Evolutionary conservation across 495 filamentous ascomycete species (phyloP), one percentile per base, ranked within the genome.

Genomic region (Aspergillus asperescens): DNA sequence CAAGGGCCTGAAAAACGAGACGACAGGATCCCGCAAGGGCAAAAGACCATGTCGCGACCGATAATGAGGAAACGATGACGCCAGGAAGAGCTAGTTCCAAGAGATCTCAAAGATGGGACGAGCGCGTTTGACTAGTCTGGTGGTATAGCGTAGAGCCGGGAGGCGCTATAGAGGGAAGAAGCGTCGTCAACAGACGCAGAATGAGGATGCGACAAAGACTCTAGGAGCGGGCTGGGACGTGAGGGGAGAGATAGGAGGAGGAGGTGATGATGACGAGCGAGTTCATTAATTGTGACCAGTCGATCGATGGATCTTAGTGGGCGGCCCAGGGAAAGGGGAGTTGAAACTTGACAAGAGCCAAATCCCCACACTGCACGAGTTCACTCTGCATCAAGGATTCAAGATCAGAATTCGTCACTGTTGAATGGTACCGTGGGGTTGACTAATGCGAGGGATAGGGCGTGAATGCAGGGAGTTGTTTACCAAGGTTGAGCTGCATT

Each of bases 221-320:
- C 27, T 31, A 32, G 38, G 25, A 32, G 27, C 12, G 35, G 15
- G n/a, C 27, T 13, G n/a, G 22, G 52, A 59, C 16, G 51, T 47
- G 59, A 57, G 50, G 54, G 37, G 54, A 60, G 52, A 58, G 40
- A 56, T 16, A 23, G 13, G 31, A 37, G 50, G 22, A 35, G 45
- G 50, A 56, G 42, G 58, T 56, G 48, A 58, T 52, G 47, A 51
- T 34, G 52, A 54, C 41, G 52, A 56, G 51, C 19, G 28, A 20
- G 28, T 32, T 47, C 28, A 12, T 59, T 61, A 18, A 59, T 61
- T 67, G 61, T 71, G 66, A 71, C 57, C 52, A 63, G 63, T 69
- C 66, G 48, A 58, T 52, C 43, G 42, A 47, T 28, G 39, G 37
- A 52, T 44, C 48, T 20, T 35, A 28, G 51, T 15, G 50, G 29